Base-by-base conservation (phyloP, 2,329 filamentous ascomycete genomes). In the Xylariaceae sp. region DNA sequence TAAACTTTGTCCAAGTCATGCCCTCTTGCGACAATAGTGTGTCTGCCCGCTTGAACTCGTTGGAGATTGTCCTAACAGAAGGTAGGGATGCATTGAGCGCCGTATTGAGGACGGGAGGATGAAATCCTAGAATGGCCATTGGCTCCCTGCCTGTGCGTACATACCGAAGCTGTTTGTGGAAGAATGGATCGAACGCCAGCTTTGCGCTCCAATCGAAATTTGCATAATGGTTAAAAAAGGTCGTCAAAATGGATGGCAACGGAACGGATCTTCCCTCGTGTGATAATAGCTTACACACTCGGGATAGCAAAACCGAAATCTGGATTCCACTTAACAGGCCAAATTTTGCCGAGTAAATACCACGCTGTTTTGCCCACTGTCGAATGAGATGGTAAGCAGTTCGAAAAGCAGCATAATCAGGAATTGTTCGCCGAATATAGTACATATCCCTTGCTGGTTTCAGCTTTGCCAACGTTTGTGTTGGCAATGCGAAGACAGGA, bases 291-390 rank as follows among this genome's bases (percentile, higher is more conserved):
- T 90, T 89, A 70, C 80, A 82, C 0, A 90, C 73, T 14, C 82
- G 80, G 0, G 83, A 79, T 7, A 90, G 75, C 67, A 90, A 76
- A 19, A 88, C 72, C 0, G 84, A 81, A 49, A 90, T 82, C 62
- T 89, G 86, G 17, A 88, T 83, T 3, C 86, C 87, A 5, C 85
- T 82, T 0, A 90, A 75, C 58, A 85, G 87, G 0, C 87, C 87
- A 63, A 89, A 89, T 44, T 80, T 84, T 1, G 85, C 80, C 0
- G 84, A 81, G 68, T 89, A 90, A 14, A 90, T 76, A 1, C 87
- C 87, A 6, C 84, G 79, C 9, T 78, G 73, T 52, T 79, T 78
- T 1, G 87, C 84, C 87, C 87, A 90, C 1, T 79, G 74, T 65
- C 83, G 86, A 67, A 90, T 79, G 53, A 82, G 76, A 1, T 83